These are phyloP conservation scores for Sonneratia alba DNA, from an alignment of 345 rosid species.

Conservation along the genomic window DNA sequence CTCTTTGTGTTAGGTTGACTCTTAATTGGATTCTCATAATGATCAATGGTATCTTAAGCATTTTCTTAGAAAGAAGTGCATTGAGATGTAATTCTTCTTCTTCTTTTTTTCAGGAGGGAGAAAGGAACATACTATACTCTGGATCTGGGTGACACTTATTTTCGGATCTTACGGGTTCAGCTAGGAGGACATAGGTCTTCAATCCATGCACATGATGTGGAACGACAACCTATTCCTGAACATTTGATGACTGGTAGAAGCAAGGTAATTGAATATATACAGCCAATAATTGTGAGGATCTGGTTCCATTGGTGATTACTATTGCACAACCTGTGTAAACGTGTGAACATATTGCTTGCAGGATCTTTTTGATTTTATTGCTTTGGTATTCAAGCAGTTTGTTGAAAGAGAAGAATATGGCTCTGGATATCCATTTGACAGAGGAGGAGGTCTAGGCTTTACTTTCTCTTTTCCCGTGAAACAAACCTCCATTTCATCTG, in stretches of 20 bases:
- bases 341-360: constrained; percentile 21
- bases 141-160: constrained; percentile 79
- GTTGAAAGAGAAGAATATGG: constrained; percentile 51
- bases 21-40: too few species aligned
- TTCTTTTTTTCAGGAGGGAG: constrained; percentile 55
- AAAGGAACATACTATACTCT: constrained; percentile 78
- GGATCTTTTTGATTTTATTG: constrained; percentile 80
- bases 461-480: constrained; percentile 87
- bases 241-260: constrained; percentile 61
- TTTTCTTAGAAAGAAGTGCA: too few species aligned
- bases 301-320: background rate
- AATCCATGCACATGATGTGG: constrained; percentile 48
- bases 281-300: background rate
- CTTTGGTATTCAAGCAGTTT: constrained; percentile 63
- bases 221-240: constrained; percentile 51
- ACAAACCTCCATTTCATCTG: constrained; percentile 58
- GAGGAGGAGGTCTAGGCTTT: constrained; percentile 64
- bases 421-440: constrained; percentile 23
- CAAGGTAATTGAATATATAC: constrained; percentile 37
- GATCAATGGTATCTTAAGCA: too few species aligned
- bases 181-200: constrained; percentile 64
- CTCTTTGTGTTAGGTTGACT: background rate
- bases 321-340: background rate
- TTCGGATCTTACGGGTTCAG: constrained; percentile 74
- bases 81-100: background rate